These are phyloP conservation scores for Phytophthora litchii DNA, from an alignment of 352 stramenopile species.

Conservation along the genomic window DNA sequence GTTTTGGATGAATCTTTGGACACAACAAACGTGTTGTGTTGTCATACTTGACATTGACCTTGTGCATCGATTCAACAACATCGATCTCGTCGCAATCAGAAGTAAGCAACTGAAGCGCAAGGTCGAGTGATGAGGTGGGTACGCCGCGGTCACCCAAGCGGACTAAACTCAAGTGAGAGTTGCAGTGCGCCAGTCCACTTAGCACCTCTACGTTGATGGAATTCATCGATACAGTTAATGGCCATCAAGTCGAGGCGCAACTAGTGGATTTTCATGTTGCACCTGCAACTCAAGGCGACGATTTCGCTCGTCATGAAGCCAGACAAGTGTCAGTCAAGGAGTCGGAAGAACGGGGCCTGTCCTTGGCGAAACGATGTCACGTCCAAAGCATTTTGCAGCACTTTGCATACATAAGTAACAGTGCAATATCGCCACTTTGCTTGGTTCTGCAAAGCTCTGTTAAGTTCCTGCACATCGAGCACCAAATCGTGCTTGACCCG, in stretches of 20 bases:
- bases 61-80: conserved; percentile 9
- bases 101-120: conserved; percentile 21
- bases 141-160: conserved; percentile 11
- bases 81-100: conserved; percentile 13
- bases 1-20: not conserved
- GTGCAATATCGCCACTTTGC: not conserved
- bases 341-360: conserved; percentile 18
- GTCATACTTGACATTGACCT: conserved; percentile 1
- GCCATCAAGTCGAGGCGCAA: too few species aligned
- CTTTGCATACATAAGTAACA: conserved; percentile 1
- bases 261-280: conserved; percentile 6
- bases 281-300: conserved; percentile 1
- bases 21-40: too few species aligned
- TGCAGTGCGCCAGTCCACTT: not conserved
- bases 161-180: conserved; percentile 2
- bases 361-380: conserved; percentile 6
- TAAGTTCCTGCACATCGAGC: conserved; percentile 2
- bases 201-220: conserved; percentile 10
- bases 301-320: not conserved
- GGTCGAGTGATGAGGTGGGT: conserved; percentile 13
- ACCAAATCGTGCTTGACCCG: conserved; percentile 2
- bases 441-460: not conserved
- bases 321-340: conserved; percentile 6
- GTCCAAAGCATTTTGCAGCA: conserved; percentile 1
- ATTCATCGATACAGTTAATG: too few species aligned